Base-by-base conservation (phyloP, 2,329 filamentous ascomycete species). In the Microthyrium microscopicum region DNA sequence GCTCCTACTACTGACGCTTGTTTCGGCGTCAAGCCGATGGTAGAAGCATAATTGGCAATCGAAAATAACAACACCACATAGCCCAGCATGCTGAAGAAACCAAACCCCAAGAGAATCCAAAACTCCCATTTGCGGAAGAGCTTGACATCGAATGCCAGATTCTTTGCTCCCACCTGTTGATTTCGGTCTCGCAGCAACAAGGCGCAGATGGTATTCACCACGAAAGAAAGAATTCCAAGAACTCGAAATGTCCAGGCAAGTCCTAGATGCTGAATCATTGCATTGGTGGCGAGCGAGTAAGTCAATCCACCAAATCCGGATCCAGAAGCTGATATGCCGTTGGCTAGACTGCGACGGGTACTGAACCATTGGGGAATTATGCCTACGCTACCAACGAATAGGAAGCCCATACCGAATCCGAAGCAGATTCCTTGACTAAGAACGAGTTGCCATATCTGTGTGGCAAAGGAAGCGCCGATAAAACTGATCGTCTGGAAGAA, bases 41-140 rank as follows among this genome's bases (percentile, higher is more conserved):
- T 65, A 36, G 68, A 64, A 24, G 75, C 75, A 46, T 83, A 87
- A 48, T 76, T 79, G 11, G 79, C 73, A 29, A 85, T 56, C 8
- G 71, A 77, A 53, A 84, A 87, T 28, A 84, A 64, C n/a, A 84
- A 62, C 4, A 82, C 75, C 18, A 80, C 64, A 44, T 87, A 87
- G 4, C 67, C 77, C 11, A 87, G 56, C 55, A 85, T 70, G 39
- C 67, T 73, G 41, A 85, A 73, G 52, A 73, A 71, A 5, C 75
- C 74, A 60, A 74, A 89, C 3, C 54, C 61, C 24, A 81, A 51
- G 9, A 81, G 59, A 2, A 83, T 56, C 18, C 73, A 49, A 41
- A 77, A 83, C 45, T 81, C 70, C 0, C 58, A 46, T 4, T 66
- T 60, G 41, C 58, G 66, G 49, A 85, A 70, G 1, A 85, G 60